Evolutionary conservation across 306 rosid genomes (phyloP).

Genomic region (Pyrus communis): DNA sequence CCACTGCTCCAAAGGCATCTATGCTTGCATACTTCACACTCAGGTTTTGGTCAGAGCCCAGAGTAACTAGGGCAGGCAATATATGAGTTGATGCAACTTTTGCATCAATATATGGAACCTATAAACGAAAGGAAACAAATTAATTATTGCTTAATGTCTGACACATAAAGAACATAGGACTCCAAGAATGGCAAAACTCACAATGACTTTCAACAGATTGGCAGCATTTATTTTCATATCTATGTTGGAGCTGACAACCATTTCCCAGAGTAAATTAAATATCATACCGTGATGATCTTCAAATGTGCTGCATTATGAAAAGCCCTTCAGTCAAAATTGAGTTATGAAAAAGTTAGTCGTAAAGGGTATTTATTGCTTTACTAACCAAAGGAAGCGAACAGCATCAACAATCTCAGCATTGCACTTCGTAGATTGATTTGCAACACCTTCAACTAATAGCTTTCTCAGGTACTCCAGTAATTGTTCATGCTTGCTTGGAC

Average conservation of each 20-base stretch:
- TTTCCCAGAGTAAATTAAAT: constrained; percentile 90
- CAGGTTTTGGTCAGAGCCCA: constrained; percentile 87
- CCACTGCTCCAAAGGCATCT: constrained; percentile 91
- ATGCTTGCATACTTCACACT: constrained; percentile 94
- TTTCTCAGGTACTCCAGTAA: constrained; percentile 68
- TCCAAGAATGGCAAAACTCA: constrained; percentile 34
- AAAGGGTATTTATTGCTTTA: constrained; percentile 14
- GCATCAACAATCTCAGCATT: constrained; percentile 72
- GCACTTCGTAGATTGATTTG: constrained; percentile 39
- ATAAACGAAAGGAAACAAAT: constrained; percentile 9
- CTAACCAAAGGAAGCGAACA: constrained; percentile 86
- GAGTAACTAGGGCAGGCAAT: constrained; percentile 90
- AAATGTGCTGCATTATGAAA: constrained; percentile 56
- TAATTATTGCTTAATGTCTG: constrained; percentile 18
- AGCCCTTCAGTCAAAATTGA: constrained; percentile 10
- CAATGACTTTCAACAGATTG: constrained; percentile 73
- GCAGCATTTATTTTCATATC: constrained; percentile 84
- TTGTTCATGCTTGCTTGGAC: constrained; percentile 55
- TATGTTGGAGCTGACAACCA: constrained; percentile 80
- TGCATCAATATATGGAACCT: constrained; percentile 84
- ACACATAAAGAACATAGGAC: constrained; percentile 15
- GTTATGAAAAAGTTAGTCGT: constrained; percentile 3
- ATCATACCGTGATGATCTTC: constrained; percentile 70
- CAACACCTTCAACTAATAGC: constrained; percentile 55
- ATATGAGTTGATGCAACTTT: constrained; percentile 88